phyloP scores from a whole-genome alignment of 164 flowering plant species.

The Piper longum region DNA sequence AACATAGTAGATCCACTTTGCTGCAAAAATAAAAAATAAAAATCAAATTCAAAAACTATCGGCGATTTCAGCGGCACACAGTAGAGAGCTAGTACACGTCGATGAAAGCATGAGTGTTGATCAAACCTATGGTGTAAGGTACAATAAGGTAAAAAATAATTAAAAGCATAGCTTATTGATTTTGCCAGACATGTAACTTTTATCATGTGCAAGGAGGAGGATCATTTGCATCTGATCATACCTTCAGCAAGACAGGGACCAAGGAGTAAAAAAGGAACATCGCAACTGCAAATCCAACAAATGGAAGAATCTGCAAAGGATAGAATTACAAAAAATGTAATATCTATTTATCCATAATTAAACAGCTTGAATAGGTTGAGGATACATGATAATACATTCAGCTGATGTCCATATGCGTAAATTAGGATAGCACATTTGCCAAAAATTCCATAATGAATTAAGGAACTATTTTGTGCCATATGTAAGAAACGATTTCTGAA shows the following conservation, averaged over 20 bases:
- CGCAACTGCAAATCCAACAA: conserved; percentile 64
- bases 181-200: not conserved
- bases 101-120: not conserved
- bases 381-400: not conserved
- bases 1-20: conserved; percentile 73
- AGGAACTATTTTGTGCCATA: too few relatives aligned
- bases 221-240: conserved; percentile 11
- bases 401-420: too few relatives aligned
- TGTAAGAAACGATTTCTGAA: not conserved
- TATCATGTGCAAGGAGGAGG: not conserved
- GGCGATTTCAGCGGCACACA: too few relatives aligned
- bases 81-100: too few relatives aligned
- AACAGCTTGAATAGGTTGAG: not conserved
- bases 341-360: not conserved
- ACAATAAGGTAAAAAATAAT: too few relatives aligned
- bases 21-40: conserved; percentile 19
- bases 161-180: too few relatives aligned
- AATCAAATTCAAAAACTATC: not conserved
- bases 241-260: conserved; percentile 84
- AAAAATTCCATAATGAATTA: not conserved
- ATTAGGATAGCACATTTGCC: too few relatives aligned
- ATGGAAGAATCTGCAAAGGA: conserved; percentile 49
- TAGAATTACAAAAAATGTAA: not conserved
- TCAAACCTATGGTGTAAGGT: not conserved
- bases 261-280: conserved; percentile 86